Evolutionary conservation across 331 rosid species (phyloP), one percentile per base, ranked within the genome.

Genomic region (Malus hybrid): DNA sequence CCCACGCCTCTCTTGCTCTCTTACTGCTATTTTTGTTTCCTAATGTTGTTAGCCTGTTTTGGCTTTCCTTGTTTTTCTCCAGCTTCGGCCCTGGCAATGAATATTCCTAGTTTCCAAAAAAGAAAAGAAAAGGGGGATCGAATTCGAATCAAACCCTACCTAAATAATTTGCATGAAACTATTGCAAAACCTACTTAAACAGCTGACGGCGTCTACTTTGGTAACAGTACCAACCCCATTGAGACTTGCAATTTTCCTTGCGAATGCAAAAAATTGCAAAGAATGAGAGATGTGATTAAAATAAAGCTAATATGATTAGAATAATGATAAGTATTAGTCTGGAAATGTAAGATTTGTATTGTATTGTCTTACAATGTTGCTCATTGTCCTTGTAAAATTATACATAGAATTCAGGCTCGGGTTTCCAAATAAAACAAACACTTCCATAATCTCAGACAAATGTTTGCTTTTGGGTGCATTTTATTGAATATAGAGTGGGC

Each of bases 131-230:
- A 7, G 2, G 2, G 42, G 10, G 10, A 36, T 36, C 42, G 42
- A 36, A 36, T 36, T 36, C 11, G 44, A 36, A 36, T 8, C 44
- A 36, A 36, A 8, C 44, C 44, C 11, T 8, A 9, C n/a, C n/a
- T 50, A 57, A 57, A 16, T 3, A n/a, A 56, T 74, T 44, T 18
- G 32, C 71, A 64, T 73, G 69, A 6, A 20, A 36, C 10, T 14
- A 28, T 12, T 2, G 42, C 13, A 36, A 62, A 22, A 59, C 39
- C 36, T 13, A 44, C 34, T 57, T 48, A 60, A 74, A 67, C 79
- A 61, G 76, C 76, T 24, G 83, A 50, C 76, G 76, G 83, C 71
- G 72, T 69, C 69, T 74, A 13, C 70, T 44, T 73, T 62, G 77
- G 44, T 6, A 28, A 42, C 4, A 13, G 32, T 3, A 18, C 64